Conservation (phyloP, 2,329 filamentous ascomycete species). For the Westerdykella ornata region DNA sequence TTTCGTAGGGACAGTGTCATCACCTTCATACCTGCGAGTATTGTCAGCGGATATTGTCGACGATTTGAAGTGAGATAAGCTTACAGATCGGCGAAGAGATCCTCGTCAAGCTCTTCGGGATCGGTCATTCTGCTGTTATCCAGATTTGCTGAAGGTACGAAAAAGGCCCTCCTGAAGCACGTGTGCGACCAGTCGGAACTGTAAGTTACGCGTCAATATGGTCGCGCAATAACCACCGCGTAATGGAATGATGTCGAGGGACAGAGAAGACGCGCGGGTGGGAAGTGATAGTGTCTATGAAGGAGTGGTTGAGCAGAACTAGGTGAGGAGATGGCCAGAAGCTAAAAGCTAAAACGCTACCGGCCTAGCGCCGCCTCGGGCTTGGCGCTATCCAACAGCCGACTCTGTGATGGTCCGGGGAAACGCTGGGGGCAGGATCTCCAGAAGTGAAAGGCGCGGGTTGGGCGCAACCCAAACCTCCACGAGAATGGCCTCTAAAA, state of each 20-base stretch:
- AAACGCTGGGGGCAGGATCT: not conserved
- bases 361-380: not conserved
- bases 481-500: slow-evolving; percentile 40
- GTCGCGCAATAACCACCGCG: no score
- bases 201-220: no score
- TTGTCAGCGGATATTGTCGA: slow-evolving; percentile 48
- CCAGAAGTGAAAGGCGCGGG: not conserved
- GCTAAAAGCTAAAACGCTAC: not conserved
- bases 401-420: not conserved
- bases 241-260: no score
- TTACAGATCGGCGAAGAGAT: slow-evolving; percentile 93
- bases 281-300: no score
- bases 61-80: slow-evolving; percentile 33
- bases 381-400: not conserved
- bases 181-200: no score
- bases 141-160: not conserved
- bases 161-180: not conserved
- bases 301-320: no score
- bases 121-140: slow-evolving; percentile 59
- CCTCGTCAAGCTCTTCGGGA: slow-evolving; percentile 76
- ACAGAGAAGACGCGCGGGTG: no score
- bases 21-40: slow-evolving; percentile 37
- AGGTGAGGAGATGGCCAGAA: not conserved
- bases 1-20: slow-evolving; percentile 31
- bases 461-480: not conserved